Percentiles rank a stretch among this genome's conserved stretches.
phyloP scores from a whole-genome alignment of 2,329 filamentous ascomycete genomes.

The Didymella sp. region DNA sequence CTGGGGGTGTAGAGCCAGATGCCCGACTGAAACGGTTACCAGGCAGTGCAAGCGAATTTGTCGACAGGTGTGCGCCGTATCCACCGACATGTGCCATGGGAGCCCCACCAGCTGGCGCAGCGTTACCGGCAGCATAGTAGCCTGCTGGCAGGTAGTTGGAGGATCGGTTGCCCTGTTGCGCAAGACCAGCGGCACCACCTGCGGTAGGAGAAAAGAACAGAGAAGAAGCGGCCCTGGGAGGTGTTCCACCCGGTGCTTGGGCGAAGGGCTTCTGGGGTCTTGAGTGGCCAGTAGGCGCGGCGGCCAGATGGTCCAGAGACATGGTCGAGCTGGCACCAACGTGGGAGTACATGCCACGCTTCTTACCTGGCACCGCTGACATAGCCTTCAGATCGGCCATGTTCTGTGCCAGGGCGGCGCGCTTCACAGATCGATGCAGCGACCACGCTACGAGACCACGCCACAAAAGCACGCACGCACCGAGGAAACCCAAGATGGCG shows the following conservation, averaged over 20 bases:
- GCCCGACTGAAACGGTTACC: constrained; percentile 46
- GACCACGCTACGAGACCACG: constrained; percentile 87
- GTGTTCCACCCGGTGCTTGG: constrained; percentile 30
- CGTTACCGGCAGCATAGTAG: constrained; percentile 79
- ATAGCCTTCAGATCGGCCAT: constrained; percentile 72
- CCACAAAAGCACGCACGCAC: constrained; percentile 84
- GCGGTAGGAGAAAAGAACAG: constrained; percentile 97
- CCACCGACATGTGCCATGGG: constrained; percentile 54
- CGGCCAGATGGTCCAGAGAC: constrained; percentile 60
- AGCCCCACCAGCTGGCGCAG: constrained; percentile 50
- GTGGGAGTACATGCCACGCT: constrained; percentile 53
- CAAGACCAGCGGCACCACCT: constrained; percentile 58
- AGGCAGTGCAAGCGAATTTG: constrained; percentile 37
- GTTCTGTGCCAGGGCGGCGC: constrained; percentile 78
- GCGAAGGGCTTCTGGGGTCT: constrained; percentile 42
- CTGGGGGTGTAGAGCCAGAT: constrained; percentile 45
- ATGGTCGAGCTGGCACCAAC: constrained; percentile 60
- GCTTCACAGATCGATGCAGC: constrained; percentile 87
- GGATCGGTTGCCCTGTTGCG: constrained; percentile 63
- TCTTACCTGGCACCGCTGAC: constrained; percentile 52
- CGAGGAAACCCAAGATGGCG: constrained; percentile 83
- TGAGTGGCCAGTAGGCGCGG: constrained; percentile 45
- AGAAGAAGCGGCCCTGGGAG: constrained; percentile 54
- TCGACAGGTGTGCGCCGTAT: constrained; percentile 42
- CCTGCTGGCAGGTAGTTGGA: constrained; percentile 88